phyloP scores from a whole-genome alignment of 345 rosid genomes.

The Camelina neglecta region DNA sequence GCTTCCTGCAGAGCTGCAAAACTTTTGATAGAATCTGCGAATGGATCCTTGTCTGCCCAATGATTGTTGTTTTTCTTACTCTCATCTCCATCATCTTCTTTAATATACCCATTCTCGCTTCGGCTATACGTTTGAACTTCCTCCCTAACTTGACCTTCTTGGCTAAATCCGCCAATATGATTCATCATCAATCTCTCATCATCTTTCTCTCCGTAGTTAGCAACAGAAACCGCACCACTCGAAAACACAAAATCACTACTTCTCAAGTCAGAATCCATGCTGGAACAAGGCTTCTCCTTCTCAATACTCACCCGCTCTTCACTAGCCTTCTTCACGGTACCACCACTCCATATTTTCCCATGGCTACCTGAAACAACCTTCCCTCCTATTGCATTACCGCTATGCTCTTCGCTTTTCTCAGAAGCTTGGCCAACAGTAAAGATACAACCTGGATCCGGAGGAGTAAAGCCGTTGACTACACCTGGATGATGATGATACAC shows the following conservation, averaged over 20 bases:
- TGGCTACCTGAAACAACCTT: slow-evolving; percentile 52
- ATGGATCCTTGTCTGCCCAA: slow-evolving; percentile 57
- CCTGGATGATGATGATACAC: slow-evolving; percentile 41
- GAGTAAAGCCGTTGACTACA: slow-evolving; percentile 46
- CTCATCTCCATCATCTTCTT: slow-evolving; percentile 47
- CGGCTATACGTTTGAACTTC: slow-evolving; percentile 52
- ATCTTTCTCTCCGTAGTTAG: slow-evolving; percentile 56
- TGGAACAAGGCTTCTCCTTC: slow-evolving; percentile 81
- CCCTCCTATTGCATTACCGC: slow-evolving; percentile 61
- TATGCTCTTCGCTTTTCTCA: slow-evolving; percentile 69
- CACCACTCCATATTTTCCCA: slow-evolving; percentile 52
- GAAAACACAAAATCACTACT: slow-evolving; percentile 79
- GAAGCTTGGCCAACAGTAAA: slow-evolving; percentile 56
- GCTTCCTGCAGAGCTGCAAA: slow-evolving; percentile 75
- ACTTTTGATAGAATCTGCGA: slow-evolving; percentile 55
- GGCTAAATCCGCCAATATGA: slow-evolving; percentile 59
- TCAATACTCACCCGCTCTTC: slow-evolving; percentile 71
- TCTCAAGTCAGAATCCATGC: slow-evolving; percentile 85
- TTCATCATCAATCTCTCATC: slow-evolving; percentile 41
- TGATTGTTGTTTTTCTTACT: slow-evolving; percentile 39
- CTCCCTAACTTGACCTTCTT: slow-evolving; percentile 50
- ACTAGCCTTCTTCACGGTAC: slow-evolving; percentile 73
- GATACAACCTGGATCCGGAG: slow-evolving; percentile 59
- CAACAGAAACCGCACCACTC: slow-evolving; percentile 57
- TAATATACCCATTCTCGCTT: slow-evolving; percentile 49